These are phyloP conservation scores for Neoascochyta sp. DNA, from an alignment of 2,329 filamentous ascomycete genomes.

Conservation along the genomic window DNA sequence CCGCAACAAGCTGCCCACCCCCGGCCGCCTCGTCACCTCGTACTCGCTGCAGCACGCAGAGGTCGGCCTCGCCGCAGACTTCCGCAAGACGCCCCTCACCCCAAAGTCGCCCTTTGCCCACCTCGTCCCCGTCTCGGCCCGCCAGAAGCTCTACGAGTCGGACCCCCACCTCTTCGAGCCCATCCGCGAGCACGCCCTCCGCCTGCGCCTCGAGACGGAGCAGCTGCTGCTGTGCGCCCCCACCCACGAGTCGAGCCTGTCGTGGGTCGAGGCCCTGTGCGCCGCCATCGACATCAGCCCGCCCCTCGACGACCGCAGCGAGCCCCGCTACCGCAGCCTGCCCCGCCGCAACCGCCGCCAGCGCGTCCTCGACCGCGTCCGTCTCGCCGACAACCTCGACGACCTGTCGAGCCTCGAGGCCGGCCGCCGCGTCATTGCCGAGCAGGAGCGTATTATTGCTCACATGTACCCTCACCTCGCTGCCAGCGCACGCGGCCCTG, in stretches of 20 bases:
- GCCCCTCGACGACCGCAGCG: slow-evolving; percentile 64
- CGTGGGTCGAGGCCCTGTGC: slow-evolving; percentile 63
- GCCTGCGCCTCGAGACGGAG: slow-evolving; percentile 68
- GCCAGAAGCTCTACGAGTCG: slow-evolving; percentile 41
- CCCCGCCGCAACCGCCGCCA: slow-evolving; percentile 43
- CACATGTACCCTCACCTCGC: slow-evolving; percentile 47
- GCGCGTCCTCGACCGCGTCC: slow-evolving; percentile 32
- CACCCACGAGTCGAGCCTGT: slow-evolving; percentile 62
- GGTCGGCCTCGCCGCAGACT: slow-evolving; percentile 69
- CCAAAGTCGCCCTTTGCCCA: slow-evolving; percentile 47
- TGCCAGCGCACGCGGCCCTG: slow-evolving; percentile 5
- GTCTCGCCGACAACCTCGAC: slow-evolving; percentile 32
- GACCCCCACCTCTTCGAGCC: slow-evolving; percentile 47
- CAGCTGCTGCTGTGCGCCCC: slow-evolving; percentile 68
- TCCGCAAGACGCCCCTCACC: slow-evolving; percentile 54
- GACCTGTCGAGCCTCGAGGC: slow-evolving; percentile 27
- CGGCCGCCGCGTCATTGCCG: slow-evolving; percentile 42
- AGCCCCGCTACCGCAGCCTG: slow-evolving; percentile 46
- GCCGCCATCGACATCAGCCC: slow-evolving; percentile 70
- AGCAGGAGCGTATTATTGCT: slow-evolving; percentile 49
- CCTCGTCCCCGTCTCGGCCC: slow-evolving; percentile 42
- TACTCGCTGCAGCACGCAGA: slow-evolving; percentile 74
- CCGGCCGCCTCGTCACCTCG: slow-evolving; percentile 60
- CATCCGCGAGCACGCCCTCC: slow-evolving; percentile 59
- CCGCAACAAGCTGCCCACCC: slow-evolving; percentile 50